phyloP scores from a whole-genome alignment of 2,329 filamentous ascomycete species.

The Fusarium redolens region DNA sequence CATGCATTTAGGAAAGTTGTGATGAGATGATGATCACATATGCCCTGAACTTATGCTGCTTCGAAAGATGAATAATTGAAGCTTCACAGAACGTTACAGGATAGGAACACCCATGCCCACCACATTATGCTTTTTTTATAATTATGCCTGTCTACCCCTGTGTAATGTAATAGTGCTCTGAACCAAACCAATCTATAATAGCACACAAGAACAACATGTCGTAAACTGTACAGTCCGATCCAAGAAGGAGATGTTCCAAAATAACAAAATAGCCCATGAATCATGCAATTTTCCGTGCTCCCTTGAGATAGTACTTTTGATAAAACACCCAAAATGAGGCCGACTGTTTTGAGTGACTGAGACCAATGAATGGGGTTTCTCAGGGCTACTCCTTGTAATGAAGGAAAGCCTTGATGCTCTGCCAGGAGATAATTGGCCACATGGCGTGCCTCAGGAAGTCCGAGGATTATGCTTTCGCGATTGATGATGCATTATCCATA shows the following conservation, averaged over 20 bases:
- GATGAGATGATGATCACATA: not conserved
- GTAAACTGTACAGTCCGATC: not conserved
- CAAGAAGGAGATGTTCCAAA: not conserved
- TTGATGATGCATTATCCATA: not conserved
- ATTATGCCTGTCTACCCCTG: not conserved
- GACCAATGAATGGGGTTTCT: not conserved
- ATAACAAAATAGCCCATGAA: not conserved
- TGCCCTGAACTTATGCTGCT: not conserved
- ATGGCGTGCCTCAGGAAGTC: not conserved
- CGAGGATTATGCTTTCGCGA: not conserved
- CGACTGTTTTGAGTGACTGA: not conserved
- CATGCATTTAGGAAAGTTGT: not conserved
- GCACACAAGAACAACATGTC: not conserved
- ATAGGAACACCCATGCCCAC: not conserved
- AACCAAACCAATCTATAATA: conserved; percentile 1
- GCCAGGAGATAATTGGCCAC: not conserved
- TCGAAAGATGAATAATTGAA: not conserved
- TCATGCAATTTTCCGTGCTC: not conserved
- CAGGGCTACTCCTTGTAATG: not conserved
- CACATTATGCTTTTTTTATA: not conserved
- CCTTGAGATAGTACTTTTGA: not conserved
- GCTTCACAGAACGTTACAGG: not conserved
- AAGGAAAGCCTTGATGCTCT: not conserved
- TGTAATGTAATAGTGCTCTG: not conserved
- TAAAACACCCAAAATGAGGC: not conserved